Evolutionary conservation across 169 alveolate species (phyloP), one percentile per base, ranked within the genome.

Genomic region (Plasmodium billcollinsi): DNA sequence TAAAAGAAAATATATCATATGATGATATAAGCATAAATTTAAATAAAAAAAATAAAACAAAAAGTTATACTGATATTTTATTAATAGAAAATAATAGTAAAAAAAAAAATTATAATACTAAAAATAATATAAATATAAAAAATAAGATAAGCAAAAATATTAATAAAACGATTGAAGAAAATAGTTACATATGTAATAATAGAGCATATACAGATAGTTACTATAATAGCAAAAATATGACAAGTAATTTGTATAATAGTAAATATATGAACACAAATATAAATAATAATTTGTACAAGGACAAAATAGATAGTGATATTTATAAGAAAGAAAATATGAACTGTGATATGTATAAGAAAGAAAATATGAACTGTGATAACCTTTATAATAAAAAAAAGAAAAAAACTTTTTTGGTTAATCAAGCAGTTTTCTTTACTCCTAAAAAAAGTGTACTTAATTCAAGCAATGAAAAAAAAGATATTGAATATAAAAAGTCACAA

Each of bases 391-490:
- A 39, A 39, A 75, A 63, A 45, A 39, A 39, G 11, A 78, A 76
- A 26, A 58, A 67, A 21, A 52, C 54, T 5, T 2, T 52, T 56
- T 63, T 67, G 24, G 58, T 80, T 50, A 69, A 61, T 26, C 78
- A 80, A 58, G 90, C 90, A 8, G 63, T 80, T 26, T 56, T 80
- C 43, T 80, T 80, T 61, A 69, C 90, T 15, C 83, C 78, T 7
- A 80, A 67, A 80, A 80, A 80, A 56, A 80, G 45, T 49, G 12
- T 14, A 7, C 14, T 69, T 29, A 80, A 66, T 49, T 24, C 72
- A 69, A 80, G 80, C 21, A 80, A 80, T 80, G 90, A 80, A 67
- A 80, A 80, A 56, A 80, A 80, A 29, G 83, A 80, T 50, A 80
- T 52, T 52, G 90, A 59, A 26, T 67, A 56, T 54, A 80, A 67